Evolutionary conservation across 768 basidiomycete species (phyloP), one percentile per base, ranked within the genome.

Genomic region (Astraeus odoratus): DNA sequence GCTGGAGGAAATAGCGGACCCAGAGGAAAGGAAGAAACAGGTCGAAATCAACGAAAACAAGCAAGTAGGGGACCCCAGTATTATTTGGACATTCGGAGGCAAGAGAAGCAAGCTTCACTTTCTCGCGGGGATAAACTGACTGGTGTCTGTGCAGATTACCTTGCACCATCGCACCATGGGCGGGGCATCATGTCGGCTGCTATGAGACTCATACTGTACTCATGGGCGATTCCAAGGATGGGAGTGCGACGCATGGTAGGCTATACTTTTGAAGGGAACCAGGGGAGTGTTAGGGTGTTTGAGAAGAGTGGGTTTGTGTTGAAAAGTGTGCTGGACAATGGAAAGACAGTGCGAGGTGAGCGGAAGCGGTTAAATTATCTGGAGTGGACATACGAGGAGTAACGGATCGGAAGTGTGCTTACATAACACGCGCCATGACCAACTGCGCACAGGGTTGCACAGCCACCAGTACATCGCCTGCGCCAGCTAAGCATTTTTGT

Each of bases 121-220:
- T 9, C n/a, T 18, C 9, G 34, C 9, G 9, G 33, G 39, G 25
- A 9, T 1, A 2, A 16, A 36, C 44, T 46, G 26, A 43, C 19
- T 31, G 40, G 36, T 5, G 24, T 20, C 48, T 38, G n/a, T n/a
- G n/a, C 54, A 83, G 84, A 83, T 55, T 84, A 73, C 50, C 60
- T 86, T 33, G 73, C 70, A 5, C 68, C 77, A 13, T 74, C 72
- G 26, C 75, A 83, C 54, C 83, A 86, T 46, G 71, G 82, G 24
- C 70, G 65, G 51, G 83, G 85, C 0, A 85, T 88, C 50, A 87
- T 87, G 86, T 74, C 75, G 18, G 77, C 75, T n/a, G 82, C 74
- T 0, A 55, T 88, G 25, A 61, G 61, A 7, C 73, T 72, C 5
- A 39, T 89, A 25, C 42, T 87, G 35, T 55, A 72, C 15, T 55